Evolutionary conservation across 2,329 filamentous ascomycete genomes (phyloP).

Genomic region (Didymellaceae sp.): DNA sequence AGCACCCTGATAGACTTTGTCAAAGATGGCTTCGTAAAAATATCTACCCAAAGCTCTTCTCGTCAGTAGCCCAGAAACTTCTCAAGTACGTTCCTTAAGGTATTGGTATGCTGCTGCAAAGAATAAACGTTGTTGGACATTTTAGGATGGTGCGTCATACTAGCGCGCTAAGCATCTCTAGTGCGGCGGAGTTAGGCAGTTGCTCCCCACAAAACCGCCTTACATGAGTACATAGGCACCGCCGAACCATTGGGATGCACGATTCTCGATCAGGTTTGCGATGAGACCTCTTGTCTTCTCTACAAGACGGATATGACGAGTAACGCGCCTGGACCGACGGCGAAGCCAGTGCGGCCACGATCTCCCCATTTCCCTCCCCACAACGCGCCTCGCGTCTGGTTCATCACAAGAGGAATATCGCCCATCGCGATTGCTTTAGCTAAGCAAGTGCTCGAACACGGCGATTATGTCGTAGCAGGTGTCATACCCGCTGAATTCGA

Average conservation of each 20-base stretch:
- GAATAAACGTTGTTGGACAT: constrained; percentile 2
- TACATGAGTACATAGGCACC: too few relatives aligned
- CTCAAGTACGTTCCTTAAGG: background rate
- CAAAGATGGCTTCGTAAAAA: background rate
- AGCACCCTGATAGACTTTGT: background rate
- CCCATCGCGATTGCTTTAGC: constrained; percentile 84
- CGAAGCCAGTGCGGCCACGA: constrained; percentile 42
- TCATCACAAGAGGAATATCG: constrained; percentile 85
- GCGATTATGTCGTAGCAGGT: constrained; percentile 87
- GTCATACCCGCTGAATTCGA: constrained; percentile 80
- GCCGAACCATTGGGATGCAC: background rate
- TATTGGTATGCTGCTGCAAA: background rate
- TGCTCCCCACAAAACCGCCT: constrained; percentile 16
- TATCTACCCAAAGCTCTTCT: too few relatives aligned
- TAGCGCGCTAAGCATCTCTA: constrained; percentile 18
- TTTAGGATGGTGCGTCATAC: constrained; percentile 11
- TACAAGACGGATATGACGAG: constrained; percentile 9
- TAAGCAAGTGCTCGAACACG: constrained; percentile 82
- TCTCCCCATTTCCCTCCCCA: constrained; percentile 65
- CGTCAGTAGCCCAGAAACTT: too few relatives aligned
- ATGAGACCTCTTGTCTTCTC: background rate
- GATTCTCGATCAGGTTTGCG: background rate
- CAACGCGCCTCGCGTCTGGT: constrained; percentile 82
- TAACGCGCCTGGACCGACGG: constrained; percentile 1
- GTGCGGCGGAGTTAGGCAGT: constrained; percentile 21